Conservation (phyloP, 768 basidiomycete genomes). For the Mycena galericulata region DNA sequence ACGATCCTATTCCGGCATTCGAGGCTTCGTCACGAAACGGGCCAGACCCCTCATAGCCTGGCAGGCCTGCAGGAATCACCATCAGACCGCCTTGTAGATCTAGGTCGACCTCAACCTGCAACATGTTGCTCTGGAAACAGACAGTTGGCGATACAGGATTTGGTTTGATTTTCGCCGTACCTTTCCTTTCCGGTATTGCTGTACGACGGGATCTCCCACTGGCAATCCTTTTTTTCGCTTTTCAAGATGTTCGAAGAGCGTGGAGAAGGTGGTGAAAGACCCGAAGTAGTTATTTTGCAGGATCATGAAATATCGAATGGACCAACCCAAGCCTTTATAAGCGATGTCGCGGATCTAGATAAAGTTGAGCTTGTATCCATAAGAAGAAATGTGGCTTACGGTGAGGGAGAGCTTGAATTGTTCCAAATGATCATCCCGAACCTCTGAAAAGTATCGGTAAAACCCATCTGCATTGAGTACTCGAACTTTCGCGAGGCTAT, state of each 20-base stretch:
- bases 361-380: neutral
- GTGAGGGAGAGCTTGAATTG: constrained; percentile 75
- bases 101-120: constrained; percentile 79
- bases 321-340: constrained; percentile 88
- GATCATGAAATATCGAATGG: constrained; percentile 88
- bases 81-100: constrained; percentile 64
- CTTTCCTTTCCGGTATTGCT: constrained; percentile 84
- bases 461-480: constrained; percentile 71
- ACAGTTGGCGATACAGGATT: constrained; percentile 4
- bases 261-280: constrained; percentile 92
- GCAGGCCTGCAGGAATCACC: constrained; percentile 74
- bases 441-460: constrained; percentile 79
- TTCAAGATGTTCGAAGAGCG: constrained; percentile 85
- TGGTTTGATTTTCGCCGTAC: constrained; percentile 52
- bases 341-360: constrained; percentile 64
- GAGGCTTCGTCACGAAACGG: constrained; percentile 36
- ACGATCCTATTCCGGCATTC: constrained; percentile 61
- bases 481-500: constrained; percentile 71
- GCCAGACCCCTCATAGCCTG: constrained; percentile 64
- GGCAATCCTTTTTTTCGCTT: constrained; percentile 68
- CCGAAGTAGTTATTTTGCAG: constrained; percentile 96
- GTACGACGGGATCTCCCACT: constrained; percentile 83
- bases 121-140: constrained; percentile 75
- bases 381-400: constrained; percentile 53
- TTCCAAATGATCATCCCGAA: constrained; percentile 80